Evolutionary conservation across 371 early-diverging fungal genomes (phyloP), one percentile per base, ranked within the genome.

Genomic region (Lichtheimia hyalospora): DNA sequence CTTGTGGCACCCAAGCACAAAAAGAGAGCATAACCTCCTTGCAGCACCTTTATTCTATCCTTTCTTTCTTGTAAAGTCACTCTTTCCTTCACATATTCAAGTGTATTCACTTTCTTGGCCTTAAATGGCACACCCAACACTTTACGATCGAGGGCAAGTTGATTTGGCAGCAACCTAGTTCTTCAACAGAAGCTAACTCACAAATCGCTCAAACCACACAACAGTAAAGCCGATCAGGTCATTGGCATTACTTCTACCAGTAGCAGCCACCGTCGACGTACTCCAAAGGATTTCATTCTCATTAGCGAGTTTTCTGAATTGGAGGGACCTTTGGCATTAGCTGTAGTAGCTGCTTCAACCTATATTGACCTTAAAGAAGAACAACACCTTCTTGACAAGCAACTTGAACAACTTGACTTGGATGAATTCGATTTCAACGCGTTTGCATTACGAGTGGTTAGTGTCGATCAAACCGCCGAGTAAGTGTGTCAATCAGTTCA

Each of bases 281-380:
- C 24, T 42, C 56, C 56, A 23, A 69, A 73, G 44, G 85, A 84
- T 53, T 84, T 84, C 70, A 79, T 84, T 7, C 75, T 83, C 34
- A 74, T 84, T 18, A 77, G 83, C 34, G 85, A 84, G 59, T 84
- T 84, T 61, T 84, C 85, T 49, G 85, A 84, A 56, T 49, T 84
- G 39, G 83, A 84, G 62, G 85, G 85, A 0, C 85, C 85, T 5
- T 54, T 81, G 15, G 80, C 85, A 0, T 64, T 83, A 14, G 82
- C 81, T 43, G 69, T 82, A 5, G 76, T 84, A 3, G 68, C 73
- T 7, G 77, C 73, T 7, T 57, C 64, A 10, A 27, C 28, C 2
- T 75, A 71, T 28, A 50, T 75, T 20, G 79, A 79, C 42, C 46
- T 79, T 2, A 82, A 78, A 21, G 54, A 43, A 14, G 55, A 44